Base-by-base conservation (phyloP, 2,329 filamentous ascomycete genomes). In the Aspergillus luchuensis region DNA sequence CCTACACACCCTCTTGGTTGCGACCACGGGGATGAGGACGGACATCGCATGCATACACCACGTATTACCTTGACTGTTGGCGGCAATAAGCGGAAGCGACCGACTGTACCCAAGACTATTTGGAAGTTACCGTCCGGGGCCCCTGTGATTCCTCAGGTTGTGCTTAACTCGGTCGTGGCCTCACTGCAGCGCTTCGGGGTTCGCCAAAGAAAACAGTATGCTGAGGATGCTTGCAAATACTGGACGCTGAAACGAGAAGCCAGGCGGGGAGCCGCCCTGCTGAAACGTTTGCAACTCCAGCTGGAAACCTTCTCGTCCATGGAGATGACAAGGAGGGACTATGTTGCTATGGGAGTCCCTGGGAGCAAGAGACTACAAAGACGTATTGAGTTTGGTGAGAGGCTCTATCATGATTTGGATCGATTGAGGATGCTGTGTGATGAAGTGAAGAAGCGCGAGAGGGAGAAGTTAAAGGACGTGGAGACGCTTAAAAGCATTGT, bases 211-310 rank as follows among this genome's bases (percentile, higher is more conserved):
- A 97, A 96, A 72, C 93, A 97, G 62, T 99, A 92, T 74, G 89
- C 96, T 2, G 89, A 92, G 59, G 94, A 97, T 75, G 91, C 91
- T 2, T 98, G 94, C 79, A 92, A 92, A 68, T 99, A 98, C 78
- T 99, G 95, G 95, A 98, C 95, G 0, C 78, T 99, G 64, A 99
- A 99, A 79, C 87, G 95, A 58, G 95, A 99, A 76, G 91, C 94
- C 63, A 88, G 95, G 36, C 86, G 95, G 60, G 95, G 95, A 50
- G 95, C 95, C 30, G 92, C 95, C 4, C 82, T 99, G 58, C 84
- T 99, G 61, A 98, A 98, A 78, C 88, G 95, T 38, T 83, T 99
- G 19, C 95, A 99, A 74, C 80, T 98, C 59, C 93, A 97, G 75
- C 90, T 97, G 84, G 94, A 98, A 76, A 91, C 92, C 0, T 99